These are phyloP conservation scores for Cystobasidium tubakii DNA, from an alignment of 768 basidiomycete species.

Conservation along the genomic window DNA sequence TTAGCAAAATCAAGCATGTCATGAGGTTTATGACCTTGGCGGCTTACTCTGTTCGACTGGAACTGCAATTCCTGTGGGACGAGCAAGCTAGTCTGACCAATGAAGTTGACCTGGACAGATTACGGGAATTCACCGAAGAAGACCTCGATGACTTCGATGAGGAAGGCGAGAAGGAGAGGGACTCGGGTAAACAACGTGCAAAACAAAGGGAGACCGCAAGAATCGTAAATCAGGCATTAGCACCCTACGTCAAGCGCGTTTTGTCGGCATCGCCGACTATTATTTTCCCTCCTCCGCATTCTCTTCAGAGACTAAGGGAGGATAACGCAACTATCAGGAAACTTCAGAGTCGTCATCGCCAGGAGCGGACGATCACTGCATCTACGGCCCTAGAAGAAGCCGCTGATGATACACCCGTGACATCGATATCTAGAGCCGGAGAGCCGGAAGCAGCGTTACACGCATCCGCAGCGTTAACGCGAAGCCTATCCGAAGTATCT, in stretches of 20 bases:
- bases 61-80: constrained; percentile 55
- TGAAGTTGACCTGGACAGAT: constrained; percentile 50
- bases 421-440: constrained; percentile 21
- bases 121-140: constrained; percentile 56
- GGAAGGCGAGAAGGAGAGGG: neutral
- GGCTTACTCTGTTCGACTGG: constrained; percentile 85
- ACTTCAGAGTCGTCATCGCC: constrained; percentile 32
- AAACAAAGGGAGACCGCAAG: constrained; percentile 13
- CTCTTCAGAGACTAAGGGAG: constrained; percentile 78
- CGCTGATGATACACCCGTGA: neutral
- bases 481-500: constrained; percentile 21
- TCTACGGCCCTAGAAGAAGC: constrained; percentile 35
- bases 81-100: constrained; percentile 49
- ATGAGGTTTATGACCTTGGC: constrained; percentile 86
- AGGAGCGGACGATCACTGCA: constrained; percentile 41
- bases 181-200: neutral
- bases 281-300: constrained; percentile 84
- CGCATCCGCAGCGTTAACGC: constrained; percentile 24
- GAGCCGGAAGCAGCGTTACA: constrained; percentile 19
- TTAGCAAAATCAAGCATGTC: constrained; percentile 82
- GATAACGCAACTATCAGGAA: constrained; percentile 61
- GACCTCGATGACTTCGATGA: neutral
- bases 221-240: constrained; percentile 49
- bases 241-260: constrained; percentile 75
- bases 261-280: constrained; percentile 90